phyloP scores from a whole-genome alignment of 768 basidiomycete genomes.

The Naganishia randhawae region DNA sequence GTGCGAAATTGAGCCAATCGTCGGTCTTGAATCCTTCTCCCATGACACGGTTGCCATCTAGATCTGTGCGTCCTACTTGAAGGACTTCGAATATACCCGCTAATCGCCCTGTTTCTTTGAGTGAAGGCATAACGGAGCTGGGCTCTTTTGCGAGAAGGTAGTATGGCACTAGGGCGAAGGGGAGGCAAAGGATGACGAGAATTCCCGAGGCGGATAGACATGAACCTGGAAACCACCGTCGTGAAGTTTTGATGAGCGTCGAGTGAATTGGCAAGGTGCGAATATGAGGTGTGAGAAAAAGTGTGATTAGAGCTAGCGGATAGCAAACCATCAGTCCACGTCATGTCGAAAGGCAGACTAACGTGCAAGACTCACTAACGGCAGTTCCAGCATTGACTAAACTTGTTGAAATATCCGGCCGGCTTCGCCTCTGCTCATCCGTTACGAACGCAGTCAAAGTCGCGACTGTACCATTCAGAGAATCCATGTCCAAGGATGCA shows the following conservation, averaged over 20 bases:
- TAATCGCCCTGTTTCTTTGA: not conserved
- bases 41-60: not conserved
- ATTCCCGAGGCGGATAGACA: slow-evolving; percentile 37
- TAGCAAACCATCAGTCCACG: not conserved
- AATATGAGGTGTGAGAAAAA: slow-evolving; percentile 47
- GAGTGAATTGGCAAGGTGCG: slow-evolving; percentile 46
- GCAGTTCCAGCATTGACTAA: slow-evolving; percentile 43
- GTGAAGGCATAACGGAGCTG: not conserved
- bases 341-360: not conserved
- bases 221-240: slow-evolving; percentile 43
- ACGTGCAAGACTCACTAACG: slow-evolving; percentile 37
- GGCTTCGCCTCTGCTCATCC: not conserved
- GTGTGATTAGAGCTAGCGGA: slow-evolving; percentile 38
- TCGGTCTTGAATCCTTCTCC: slow-evolving; percentile 27
- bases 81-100: slow-evolving; percentile 22
- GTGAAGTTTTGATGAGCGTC: slow-evolving; percentile 37
- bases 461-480: not conserved
- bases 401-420: slow-evolving; percentile 13
- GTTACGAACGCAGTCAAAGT: not conserved
- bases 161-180: slow-evolving; percentile 48
- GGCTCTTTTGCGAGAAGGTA: slow-evolving; percentile 36
- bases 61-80: not conserved
- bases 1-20: slow-evolving; percentile 44
- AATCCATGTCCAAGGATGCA: too few species aligned
- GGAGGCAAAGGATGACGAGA: slow-evolving; percentile 41